Percentiles rank a stretch among this genome's conserved stretches.
These are phyloP conservation scores for Phialophora macrospora DNA, from an alignment of 2,329 filamentous ascomycete species.

Conservation along the genomic window DNA sequence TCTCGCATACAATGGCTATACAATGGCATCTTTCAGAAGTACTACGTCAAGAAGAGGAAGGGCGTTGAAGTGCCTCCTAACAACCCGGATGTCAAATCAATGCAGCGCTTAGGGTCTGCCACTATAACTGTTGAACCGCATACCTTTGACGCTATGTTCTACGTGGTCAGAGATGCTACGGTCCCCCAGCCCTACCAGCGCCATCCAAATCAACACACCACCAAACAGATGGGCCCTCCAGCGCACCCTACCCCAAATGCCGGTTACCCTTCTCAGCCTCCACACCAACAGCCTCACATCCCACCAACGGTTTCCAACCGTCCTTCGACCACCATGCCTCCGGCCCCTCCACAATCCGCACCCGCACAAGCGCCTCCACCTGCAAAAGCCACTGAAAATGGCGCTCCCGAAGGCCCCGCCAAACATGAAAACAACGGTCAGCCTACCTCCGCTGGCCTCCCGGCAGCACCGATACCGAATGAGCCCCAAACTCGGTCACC, in stretches of 20 bases:
- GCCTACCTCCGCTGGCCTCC: neutral
- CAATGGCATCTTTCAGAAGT: conserved; percentile 60
- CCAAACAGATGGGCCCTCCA: conserved; percentile 29
- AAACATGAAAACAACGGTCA: neutral
- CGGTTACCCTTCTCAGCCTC: conserved; percentile 49
- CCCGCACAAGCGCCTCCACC: neutral
- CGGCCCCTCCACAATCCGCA: neutral
- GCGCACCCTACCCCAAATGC: conserved; percentile 31
- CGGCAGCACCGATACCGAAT: conserved; percentile 35
- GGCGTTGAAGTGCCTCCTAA: conserved; percentile 53
- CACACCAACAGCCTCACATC: conserved; percentile 43
- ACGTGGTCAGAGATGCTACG: conserved; percentile 58
- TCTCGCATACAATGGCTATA: conserved; percentile 64
- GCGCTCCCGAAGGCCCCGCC: neutral
- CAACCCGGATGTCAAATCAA: conserved; percentile 58
- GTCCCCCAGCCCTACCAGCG: conserved; percentile 42
- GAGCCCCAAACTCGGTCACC: conserved; percentile 14
- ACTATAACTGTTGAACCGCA: conserved; percentile 67
- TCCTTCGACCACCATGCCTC: conserved; percentile 18
- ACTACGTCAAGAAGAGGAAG: conserved; percentile 64
- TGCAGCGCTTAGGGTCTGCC: conserved; percentile 62
- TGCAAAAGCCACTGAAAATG: neutral
- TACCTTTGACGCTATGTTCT: conserved; percentile 64
- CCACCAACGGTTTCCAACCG: conserved; percentile 34
- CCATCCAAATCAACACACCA: conserved; percentile 35